Percentiles rank a stretch among this genome's conserved stretches.
Conservation (phyloP, 768 basidiomycete genomes). For the Tubosaeta sp. region DNA sequence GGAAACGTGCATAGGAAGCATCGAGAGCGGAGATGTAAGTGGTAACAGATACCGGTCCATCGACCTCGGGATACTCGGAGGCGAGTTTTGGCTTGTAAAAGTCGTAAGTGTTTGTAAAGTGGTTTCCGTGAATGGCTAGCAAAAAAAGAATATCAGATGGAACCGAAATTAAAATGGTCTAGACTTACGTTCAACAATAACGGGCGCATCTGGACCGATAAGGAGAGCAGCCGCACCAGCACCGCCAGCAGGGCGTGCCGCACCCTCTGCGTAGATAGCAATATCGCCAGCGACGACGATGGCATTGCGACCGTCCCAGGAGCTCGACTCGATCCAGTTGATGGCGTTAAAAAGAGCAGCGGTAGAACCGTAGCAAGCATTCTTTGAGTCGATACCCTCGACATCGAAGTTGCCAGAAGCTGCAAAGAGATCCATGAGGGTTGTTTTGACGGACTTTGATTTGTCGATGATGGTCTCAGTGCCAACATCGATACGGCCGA, state of each 20-base stretch:
- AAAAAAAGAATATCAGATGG: constrained; percentile 8
- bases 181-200: constrained; percentile 89
- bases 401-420: constrained; percentile 92
- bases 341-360: constrained; percentile 98
- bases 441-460: constrained; percentile 97
- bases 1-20: constrained; percentile 79
- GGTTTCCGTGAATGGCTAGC: constrained; percentile 89
- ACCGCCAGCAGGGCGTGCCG: constrained; percentile 93
- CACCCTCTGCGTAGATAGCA: constrained; percentile 95
- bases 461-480: constrained; percentile 99
- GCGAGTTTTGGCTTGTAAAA: constrained; percentile 98
- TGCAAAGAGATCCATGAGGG: constrained; percentile 97
- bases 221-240: constrained; percentile 94
- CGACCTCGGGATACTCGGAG: constrained; percentile 94
- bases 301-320: constrained; percentile 97
- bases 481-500: constrained; percentile 97
- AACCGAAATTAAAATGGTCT: neutral
- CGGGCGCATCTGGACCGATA: constrained; percentile 93
- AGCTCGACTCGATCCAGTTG: constrained; percentile 96
- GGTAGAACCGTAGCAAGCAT: constrained; percentile 98
- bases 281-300: constrained; percentile 97
- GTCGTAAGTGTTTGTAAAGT: constrained; percentile 98
- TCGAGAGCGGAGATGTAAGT: constrained; percentile 95
- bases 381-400: constrained; percentile 98
- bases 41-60: constrained; percentile 93